phyloP scores from a whole-genome alignment of 805 yeast species.

The Candida patagonica region DNA sequence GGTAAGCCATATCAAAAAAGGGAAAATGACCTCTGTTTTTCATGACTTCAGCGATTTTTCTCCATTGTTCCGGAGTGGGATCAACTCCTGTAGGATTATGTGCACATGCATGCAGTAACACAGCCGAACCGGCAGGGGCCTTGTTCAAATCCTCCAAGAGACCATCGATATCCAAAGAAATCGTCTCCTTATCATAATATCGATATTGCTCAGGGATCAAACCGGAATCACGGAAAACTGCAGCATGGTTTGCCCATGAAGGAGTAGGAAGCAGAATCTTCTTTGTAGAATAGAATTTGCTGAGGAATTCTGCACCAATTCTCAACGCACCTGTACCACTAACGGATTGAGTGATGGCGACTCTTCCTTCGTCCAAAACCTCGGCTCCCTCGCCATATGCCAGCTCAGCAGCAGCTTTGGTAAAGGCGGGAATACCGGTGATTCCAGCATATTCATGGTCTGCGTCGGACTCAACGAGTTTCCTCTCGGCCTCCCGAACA shows the following conservation, averaged over 20 bases:
- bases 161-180: constrained; percentile 56
- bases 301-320: constrained; percentile 70
- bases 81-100: constrained; percentile 97
- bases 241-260: constrained; percentile 90
- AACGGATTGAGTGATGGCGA: constrained; percentile 79
- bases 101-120: constrained; percentile 87
- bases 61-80: constrained; percentile 76
- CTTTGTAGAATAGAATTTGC: constrained; percentile 46
- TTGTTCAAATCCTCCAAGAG: constrained; percentile 48
- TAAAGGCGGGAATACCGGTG: constrained; percentile 64
- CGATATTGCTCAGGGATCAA: constrained; percentile 50
- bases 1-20: constrained; percentile 88
- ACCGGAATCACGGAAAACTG: constrained; percentile 70
- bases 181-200: constrained; percentile 57
- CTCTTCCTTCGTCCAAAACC: constrained; percentile 50
- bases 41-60: constrained; percentile 55
- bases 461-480: constrained; percentile 38
- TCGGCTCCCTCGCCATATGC: constrained; percentile 59
- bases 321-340: constrained; percentile 95
- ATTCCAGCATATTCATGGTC: constrained; percentile 87
- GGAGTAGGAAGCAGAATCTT: constrained; percentile 70
- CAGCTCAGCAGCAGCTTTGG: constrained; percentile 56
- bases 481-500: constrained; percentile 55
- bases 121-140: constrained; percentile 51
- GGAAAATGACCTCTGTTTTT: constrained; percentile 58